These are phyloP conservation scores for Apiotrichum veenhuisii DNA, from an alignment of 1,284 basidiomycete genomes.

Conservation along the genomic window DNA sequence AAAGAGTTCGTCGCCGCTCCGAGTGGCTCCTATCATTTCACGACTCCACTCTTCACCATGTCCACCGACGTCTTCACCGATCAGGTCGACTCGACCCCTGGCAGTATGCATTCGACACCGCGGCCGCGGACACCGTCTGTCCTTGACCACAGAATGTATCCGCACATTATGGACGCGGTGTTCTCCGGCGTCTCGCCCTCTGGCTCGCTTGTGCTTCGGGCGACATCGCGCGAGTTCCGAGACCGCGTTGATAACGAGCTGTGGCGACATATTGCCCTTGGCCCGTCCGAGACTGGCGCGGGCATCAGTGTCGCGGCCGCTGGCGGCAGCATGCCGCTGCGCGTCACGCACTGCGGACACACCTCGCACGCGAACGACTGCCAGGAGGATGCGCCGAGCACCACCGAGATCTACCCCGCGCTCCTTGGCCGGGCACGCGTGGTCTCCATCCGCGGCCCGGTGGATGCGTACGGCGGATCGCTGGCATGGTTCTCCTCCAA, in stretches of 20 bases:
- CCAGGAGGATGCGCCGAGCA: not conserved
- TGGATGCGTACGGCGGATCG: not conserved
- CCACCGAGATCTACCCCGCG: not conserved
- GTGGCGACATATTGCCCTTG: conserved; percentile 1
- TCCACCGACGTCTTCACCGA: not conserved
- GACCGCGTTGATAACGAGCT: conserved; percentile 5
- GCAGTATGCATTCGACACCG: not conserved
- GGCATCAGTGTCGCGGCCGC: not conserved
- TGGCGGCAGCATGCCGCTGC: conserved; percentile 1
- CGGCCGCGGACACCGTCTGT: not conserved
- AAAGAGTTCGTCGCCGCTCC: too few species aligned
- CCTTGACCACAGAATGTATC: not conserved
- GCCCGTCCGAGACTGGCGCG: not conserved
- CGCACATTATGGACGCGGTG: conserved; percentile 3
- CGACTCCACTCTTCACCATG: not conserved
- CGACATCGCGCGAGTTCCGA: conserved; percentile 5
- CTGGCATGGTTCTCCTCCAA: conserved; percentile 2
- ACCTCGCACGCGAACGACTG: not conserved
- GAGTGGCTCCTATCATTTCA: not conserved
- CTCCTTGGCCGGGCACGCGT: not conserved
- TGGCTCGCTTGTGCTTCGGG: conserved; percentile 8
- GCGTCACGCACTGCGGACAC: not conserved
- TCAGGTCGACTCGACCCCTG: not conserved
- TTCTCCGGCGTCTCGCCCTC: not conserved
- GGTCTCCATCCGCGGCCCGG: conserved; percentile 3